Evolutionary conservation across 768 basidiomycete genomes (phyloP), one percentile per base, ranked within the genome.

Genomic region (Amanita polypyramis): DNA sequence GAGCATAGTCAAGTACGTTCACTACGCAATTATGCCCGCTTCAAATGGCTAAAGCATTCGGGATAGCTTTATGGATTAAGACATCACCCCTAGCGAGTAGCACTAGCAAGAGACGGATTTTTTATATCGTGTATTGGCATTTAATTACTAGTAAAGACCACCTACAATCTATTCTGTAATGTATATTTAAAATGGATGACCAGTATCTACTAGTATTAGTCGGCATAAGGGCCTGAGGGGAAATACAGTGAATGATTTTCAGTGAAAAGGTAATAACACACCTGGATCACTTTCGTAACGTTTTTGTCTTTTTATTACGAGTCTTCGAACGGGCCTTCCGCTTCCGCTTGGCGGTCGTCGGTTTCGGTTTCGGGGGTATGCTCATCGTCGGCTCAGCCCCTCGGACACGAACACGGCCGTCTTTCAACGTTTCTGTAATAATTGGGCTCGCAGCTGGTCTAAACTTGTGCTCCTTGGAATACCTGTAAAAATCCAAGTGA

Each of bases 371-470:
- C 8, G 60, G 51, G 2, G 20, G 45, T 4, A 58, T 49, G 14
- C 49, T 53, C 7, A 55, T 54, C 1, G 70, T 62, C 2, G 80
- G 75, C 9, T 63, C 62, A 1, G 84, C 88, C 0, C 90, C 90
- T n/a, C 87, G 67, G 33, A 93, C 56, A 7, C 79, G 71, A 6
- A 77, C 62, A 3, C 77, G 70, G 0, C 88, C 88, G 53, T 87
- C 86, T 53, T 77, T 76, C 52, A 92, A 65, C 15, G 67, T 73
- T 58, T 91, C 85, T 0, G 85, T 90, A 54, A 92, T 73, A 36
- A 92, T 68, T 9, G 90, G 88, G 51, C 85, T 89, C 5, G 89
- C 87, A 9, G 90, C 89, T 0, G 90, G 89, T 19, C 89, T 70
- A 60, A 75, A 91, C 62, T 82, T 88, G 68, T 75, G 76, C 56